Conservation (phyloP, 2,329 filamentous ascomycete species). For the Leptographium lundbergii region DNA sequence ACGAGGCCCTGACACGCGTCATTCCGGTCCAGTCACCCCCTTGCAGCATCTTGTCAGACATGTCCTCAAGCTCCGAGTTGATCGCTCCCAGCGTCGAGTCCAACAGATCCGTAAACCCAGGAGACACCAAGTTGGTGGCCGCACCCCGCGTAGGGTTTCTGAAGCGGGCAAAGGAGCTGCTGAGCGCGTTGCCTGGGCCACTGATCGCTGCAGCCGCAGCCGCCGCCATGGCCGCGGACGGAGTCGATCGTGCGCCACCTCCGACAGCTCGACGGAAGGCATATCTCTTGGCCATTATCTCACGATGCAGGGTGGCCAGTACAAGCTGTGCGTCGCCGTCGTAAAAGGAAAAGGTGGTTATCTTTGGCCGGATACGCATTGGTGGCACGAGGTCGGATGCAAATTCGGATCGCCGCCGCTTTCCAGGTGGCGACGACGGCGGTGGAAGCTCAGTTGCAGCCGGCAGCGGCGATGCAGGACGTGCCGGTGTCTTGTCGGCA, state of each 20-base stretch:
- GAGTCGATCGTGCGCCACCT: neutral
- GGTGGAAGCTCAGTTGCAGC: conserved; percentile 27
- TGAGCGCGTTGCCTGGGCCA: neutral
- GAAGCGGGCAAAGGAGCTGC: neutral
- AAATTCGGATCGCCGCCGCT: conserved; percentile 10
- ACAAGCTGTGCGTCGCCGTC: conserved; percentile 6
- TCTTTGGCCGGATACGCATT: conserved; percentile 4
- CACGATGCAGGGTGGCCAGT: conserved; percentile 6
- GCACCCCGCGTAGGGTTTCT: neutral
- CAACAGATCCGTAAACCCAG: conserved; percentile 4
- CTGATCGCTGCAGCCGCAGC: neutral
- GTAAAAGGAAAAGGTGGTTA: conserved; percentile 2
- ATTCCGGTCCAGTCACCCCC: conserved; percentile 10
- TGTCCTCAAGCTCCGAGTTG: conserved; percentile 10
- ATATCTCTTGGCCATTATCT: conserved; percentile 9
- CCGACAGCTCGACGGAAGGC: conserved; percentile 10
- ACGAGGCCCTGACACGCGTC: conserved; percentile 3
- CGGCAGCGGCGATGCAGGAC: neutral
- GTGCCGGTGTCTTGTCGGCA: conserved; percentile 35
- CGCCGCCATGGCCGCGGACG: neutral
- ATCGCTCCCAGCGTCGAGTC: conserved; percentile 7
- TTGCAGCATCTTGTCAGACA: conserved; percentile 11
- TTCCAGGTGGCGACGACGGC: conserved; percentile 7
- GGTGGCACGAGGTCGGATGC: conserved; percentile 9
- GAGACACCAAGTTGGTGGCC: neutral